Conservation (phyloP, 2,329 filamentous ascomycete genomes). For the Fusarium illudens region DNA sequence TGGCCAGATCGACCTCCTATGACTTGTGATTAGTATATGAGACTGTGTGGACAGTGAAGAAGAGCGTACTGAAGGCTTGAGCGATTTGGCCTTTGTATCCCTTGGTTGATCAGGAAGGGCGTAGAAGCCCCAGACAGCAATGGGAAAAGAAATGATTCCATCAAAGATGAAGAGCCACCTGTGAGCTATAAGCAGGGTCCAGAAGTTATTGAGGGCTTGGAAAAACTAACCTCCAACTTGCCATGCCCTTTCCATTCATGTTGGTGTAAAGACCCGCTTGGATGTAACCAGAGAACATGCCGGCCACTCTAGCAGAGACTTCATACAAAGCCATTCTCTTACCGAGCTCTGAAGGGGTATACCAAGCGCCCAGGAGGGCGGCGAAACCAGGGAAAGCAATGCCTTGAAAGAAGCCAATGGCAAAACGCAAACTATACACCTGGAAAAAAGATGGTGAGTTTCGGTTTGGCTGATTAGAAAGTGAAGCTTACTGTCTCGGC, state of each 20-base stretch:
- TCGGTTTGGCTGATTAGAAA: too few relatives aligned
- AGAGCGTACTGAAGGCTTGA: slow-evolving; percentile 2
- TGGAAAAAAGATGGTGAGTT: background rate
- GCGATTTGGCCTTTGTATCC: slow-evolving; percentile 15
- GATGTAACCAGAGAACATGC: slow-evolving; percentile 46
- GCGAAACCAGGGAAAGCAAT: slow-evolving; percentile 40
- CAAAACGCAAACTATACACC: slow-evolving; percentile 43
- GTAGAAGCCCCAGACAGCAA: slow-evolving; percentile 28
- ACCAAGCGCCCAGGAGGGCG: slow-evolving; percentile 45
- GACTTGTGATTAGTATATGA: background rate
- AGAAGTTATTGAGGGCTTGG: fast-evolving
- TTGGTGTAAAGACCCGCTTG: slow-evolving; percentile 49
- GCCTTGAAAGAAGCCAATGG: slow-evolving; percentile 44
- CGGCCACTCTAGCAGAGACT: slow-evolving; percentile 31
- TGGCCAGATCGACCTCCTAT: slow-evolving; percentile 14
- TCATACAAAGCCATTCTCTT: slow-evolving; percentile 44
- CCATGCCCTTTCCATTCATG: slow-evolving; percentile 42
- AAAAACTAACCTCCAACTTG: slow-evolving; percentile 12
- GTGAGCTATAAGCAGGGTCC: slow-evolving; percentile 8
- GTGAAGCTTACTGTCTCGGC: slow-evolving; percentile 20
- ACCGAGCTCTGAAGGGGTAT: slow-evolving; percentile 41
- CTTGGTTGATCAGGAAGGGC: slow-evolving; percentile 23
- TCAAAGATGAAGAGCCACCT: slow-evolving; percentile 54
- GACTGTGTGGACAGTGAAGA: too few relatives aligned
- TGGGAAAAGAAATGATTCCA: slow-evolving; percentile 27